These are phyloP conservation scores for Eimeria acervulina DNA, from an alignment of 169 alveolate genomes.

Conservation along the genomic window DNA sequence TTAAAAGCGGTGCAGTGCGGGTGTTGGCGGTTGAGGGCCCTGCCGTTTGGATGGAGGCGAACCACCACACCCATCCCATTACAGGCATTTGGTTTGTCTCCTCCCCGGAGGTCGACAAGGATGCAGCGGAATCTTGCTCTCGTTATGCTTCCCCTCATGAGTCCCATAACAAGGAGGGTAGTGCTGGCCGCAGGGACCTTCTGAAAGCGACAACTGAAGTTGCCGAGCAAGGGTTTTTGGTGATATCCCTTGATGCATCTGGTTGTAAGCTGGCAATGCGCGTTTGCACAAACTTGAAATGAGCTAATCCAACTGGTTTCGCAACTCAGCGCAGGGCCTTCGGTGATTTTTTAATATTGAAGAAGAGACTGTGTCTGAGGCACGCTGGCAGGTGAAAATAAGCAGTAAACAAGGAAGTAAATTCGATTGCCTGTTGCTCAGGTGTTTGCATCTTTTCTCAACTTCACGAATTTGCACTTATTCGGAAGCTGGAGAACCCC, in stretches of 20 bases:
- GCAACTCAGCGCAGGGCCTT: neutral
- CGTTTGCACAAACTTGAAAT: neutral
- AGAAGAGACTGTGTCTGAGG: neutral
- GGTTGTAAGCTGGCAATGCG: conserved; percentile 38
- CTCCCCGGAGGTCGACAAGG: conserved; percentile 4
- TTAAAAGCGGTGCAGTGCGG: conserved; percentile 82
- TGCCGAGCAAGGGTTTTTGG: conserved; percentile 25
- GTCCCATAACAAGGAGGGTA: neutral
- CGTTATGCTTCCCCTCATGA: neutral
- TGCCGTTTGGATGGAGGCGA: conserved; percentile 78
- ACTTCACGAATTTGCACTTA: conserved; percentile 48
- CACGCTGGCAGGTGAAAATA: neutral
- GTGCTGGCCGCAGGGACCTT: neutral
- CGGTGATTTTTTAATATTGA: neutral
- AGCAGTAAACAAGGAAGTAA: neutral
- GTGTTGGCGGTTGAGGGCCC: conserved; percentile 78
- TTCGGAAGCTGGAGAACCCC: conserved; percentile 47
- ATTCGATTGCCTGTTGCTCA: neutral
- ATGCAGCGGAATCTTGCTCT: conserved; percentile 17
- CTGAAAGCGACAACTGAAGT: conserved; percentile 8
- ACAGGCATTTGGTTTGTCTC: conserved; percentile 64
- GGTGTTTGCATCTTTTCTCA: conserved; percentile 58
- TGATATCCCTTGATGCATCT: conserved; percentile 31
- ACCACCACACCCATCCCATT: conserved; percentile 76
- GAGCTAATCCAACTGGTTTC: neutral